These are phyloP conservation scores for Tephrocybe sp. DNA, from an alignment of 768 basidiomycete species.

Conservation along the genomic window DNA sequence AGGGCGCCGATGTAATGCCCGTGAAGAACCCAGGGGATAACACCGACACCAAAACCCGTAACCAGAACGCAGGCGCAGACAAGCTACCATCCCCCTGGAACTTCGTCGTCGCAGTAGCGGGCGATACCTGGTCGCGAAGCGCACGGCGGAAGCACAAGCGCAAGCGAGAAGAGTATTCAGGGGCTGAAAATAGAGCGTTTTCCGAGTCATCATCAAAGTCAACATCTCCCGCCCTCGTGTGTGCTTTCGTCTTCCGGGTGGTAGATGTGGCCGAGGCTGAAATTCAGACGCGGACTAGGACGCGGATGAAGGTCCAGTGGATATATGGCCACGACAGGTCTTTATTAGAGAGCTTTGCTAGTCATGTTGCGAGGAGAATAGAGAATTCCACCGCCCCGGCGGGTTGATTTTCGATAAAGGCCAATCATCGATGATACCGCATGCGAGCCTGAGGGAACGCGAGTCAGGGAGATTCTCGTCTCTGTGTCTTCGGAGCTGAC, in stretches of 20 bases:
- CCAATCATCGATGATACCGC: too few species aligned
- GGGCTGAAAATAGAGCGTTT: neutral
- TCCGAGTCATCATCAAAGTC: neutral
- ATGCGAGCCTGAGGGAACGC: too few species aligned
- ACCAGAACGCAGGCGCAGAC: neutral
- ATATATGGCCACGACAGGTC: slow-evolving; percentile 52
- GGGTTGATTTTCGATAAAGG: too few species aligned
- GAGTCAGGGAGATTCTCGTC: too few species aligned
- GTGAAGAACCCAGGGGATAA: neutral
- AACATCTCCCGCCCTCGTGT: slow-evolving; percentile 9
- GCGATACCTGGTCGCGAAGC: slow-evolving; percentile 68
- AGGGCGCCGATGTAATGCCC: slow-evolving; percentile 1
- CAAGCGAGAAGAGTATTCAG: neutral
- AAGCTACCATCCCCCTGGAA: neutral
- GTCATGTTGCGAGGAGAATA: slow-evolving; percentile 59
- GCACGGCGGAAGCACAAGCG: slow-evolving; percentile 50
- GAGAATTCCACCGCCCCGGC: too few species aligned
- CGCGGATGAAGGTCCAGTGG: slow-evolving; percentile 57
- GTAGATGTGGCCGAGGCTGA: neutral
- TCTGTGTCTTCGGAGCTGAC: too few species aligned
- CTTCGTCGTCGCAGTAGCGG: slow-evolving; percentile 25
- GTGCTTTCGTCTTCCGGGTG: slow-evolving; percentile 10
- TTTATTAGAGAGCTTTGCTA: slow-evolving; percentile 65
- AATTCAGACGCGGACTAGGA: neutral
- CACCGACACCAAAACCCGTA: too few species aligned